A percentile compares a stretch with the other conserved stretches of the same genome.
phyloP scores from a whole-genome alignment of 2,329 filamentous ascomycete species.

The Pezicula neosporulosa region DNA sequence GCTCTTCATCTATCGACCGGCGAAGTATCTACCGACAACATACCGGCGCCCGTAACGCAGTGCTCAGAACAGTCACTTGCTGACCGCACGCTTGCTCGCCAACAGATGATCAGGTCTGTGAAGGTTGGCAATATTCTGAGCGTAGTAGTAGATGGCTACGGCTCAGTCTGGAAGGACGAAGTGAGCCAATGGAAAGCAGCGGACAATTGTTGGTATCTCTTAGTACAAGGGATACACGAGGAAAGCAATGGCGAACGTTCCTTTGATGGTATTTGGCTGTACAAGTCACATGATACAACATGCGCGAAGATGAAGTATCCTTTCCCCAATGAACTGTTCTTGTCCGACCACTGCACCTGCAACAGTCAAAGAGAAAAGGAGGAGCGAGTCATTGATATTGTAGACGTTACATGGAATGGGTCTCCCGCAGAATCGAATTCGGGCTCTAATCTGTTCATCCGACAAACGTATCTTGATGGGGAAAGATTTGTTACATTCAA shows the following conservation, averaged over 20 bases:
- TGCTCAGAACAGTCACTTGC: not conserved
- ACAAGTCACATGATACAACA: slow-evolving; percentile 66
- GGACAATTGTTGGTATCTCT: slow-evolving; percentile 64
- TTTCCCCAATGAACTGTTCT: slow-evolving; percentile 68
- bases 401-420: slow-evolving; percentile 56
- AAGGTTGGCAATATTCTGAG: slow-evolving; percentile 46
- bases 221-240: slow-evolving; percentile 56
- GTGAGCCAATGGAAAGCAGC: slow-evolving; percentile 37
- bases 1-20: slow-evolving; percentile 6
- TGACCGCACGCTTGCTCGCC: slow-evolving; percentile 19
- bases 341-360: slow-evolving; percentile 76
- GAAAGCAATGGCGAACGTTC: slow-evolving; percentile 31
- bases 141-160: slow-evolving; percentile 37
- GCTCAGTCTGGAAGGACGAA: slow-evolving; percentile 54
- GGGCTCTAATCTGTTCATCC: slow-evolving; percentile 57
- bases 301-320: slow-evolving; percentile 67
- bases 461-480: slow-evolving; percentile 62
- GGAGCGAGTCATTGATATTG: slow-evolving; percentile 53
- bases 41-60: not conserved
- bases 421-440: slow-evolving; percentile 30
- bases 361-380: slow-evolving; percentile 40
- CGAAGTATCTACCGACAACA: not conserved
- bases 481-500: slow-evolving; percentile 61
- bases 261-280: slow-evolving; percentile 72
- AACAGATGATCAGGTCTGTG: slow-evolving; percentile 45